phyloP scores from a whole-genome alignment of 805 yeast genomes.

The Starmera dryadoides region DNA sequence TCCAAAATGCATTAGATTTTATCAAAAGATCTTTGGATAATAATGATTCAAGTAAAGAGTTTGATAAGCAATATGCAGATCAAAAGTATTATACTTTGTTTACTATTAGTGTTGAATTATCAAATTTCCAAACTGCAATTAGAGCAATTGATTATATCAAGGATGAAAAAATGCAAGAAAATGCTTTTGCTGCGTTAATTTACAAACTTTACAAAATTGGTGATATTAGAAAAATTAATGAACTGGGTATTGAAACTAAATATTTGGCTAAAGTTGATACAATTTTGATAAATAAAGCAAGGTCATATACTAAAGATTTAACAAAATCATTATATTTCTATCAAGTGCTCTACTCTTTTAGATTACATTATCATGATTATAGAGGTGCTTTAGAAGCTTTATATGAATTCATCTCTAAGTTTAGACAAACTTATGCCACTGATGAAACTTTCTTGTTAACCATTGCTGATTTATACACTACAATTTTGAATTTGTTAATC shows the following conservation, averaged over 20 bases:
- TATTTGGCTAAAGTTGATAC: constrained; percentile 31
- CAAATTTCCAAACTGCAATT: constrained; percentile 26
- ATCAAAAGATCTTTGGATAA: constrained; percentile 18
- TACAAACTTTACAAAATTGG: constrained; percentile 31
- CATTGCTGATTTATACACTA: constrained; percentile 29
- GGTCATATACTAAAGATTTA: constrained; percentile 18
- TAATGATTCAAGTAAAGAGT: constrained; percentile 12
- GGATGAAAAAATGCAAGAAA: constrained; percentile 9
- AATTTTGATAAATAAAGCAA: constrained; percentile 26
- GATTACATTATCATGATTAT: constrained; percentile 40
- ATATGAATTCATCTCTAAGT: constrained; percentile 30
- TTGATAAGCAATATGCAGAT: constrained; percentile 14
- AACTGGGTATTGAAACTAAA: constrained; percentile 37
- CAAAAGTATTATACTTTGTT: constrained; percentile 16
- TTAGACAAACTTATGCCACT: constrained; percentile 1
- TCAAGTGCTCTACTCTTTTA: constrained; percentile 44
- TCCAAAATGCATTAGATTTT: constrained; percentile 29
- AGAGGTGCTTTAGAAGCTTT: constrained; percentile 41
- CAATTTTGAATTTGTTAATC: constrained; percentile 30
- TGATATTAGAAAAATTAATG: constrained; percentile 30
- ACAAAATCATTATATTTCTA: constrained; percentile 33
- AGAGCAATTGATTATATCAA: constrained; percentile 22
- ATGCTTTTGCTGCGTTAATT: constrained; percentile 27
- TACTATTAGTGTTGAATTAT: constrained; percentile 22
- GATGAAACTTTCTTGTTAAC: constrained; percentile 7